Conservation (phyloP, 2,329 filamentous ascomycete species). For the Trichophaea hybrida region DNA sequence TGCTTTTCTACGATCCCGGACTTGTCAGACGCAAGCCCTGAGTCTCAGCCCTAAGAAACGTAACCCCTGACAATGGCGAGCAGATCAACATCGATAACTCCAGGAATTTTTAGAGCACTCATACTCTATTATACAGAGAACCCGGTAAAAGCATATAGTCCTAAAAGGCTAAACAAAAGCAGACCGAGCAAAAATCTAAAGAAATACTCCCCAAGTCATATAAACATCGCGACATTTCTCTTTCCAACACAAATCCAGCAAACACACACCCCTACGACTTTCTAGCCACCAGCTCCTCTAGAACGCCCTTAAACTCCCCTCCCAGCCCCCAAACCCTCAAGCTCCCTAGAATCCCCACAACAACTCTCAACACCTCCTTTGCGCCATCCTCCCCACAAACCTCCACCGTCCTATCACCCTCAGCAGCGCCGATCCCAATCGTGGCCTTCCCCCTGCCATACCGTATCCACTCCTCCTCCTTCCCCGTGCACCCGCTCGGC, state of each 20-base stretch:
- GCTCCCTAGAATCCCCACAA: slow-evolving; percentile 24
- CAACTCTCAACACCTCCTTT: slow-evolving; percentile 25
- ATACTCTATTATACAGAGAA: too few species aligned
- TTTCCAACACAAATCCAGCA: background rate
- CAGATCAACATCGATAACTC: too few species aligned
- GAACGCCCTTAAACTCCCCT: slow-evolving; percentile 23
- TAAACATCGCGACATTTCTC: background rate
- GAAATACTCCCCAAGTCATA: background rate
- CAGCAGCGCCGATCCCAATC: slow-evolving; percentile 20
- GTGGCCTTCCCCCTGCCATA: slow-evolving; percentile 25
- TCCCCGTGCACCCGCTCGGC: slow-evolving; percentile 6
- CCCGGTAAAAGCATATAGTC: too few species aligned
- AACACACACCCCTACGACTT: background rate
- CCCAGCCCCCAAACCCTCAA: slow-evolving; percentile 27
- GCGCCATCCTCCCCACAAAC: slow-evolving; percentile 25
- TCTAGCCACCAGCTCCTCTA: background rate
- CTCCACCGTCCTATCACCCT: slow-evolving; percentile 17
- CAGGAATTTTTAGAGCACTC: too few species aligned
- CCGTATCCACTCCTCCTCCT: slow-evolving; percentile 25
- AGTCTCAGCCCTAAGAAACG: too few species aligned
- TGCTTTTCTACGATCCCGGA: too few species aligned
- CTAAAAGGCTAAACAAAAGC: background rate
- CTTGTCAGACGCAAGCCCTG: too few species aligned
- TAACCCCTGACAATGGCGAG: too few species aligned
- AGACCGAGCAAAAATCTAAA: background rate